Base-by-base conservation (phyloP, 495 filamentous ascomycete genomes). In the Podospora bellae-mahoneyi region DNA sequence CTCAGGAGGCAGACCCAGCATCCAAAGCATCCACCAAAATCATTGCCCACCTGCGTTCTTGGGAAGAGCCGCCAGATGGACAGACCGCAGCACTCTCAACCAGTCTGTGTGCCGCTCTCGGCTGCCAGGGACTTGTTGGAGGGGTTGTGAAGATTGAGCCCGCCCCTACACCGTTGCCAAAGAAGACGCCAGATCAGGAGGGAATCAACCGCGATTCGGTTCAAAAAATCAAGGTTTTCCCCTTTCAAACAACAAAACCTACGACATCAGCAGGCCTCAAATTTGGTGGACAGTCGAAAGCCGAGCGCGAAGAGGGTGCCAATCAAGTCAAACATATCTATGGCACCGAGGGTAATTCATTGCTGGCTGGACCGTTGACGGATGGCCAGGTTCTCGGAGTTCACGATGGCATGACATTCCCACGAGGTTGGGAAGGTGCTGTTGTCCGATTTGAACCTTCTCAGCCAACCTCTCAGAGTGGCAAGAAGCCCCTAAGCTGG, bases 301-400 rank as follows among this genome's bases (percentile, higher is more conserved):
- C 87, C 9, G 90, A 93, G 70, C 81, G 86, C 58, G 89, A 93
- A 76, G 89, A 91, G 69, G 83, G 90, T 55, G 80, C 83, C 2
- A 85, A 83, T 70, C 81, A 81, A 57, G 79, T 91, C 62, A 76
- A 78, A 62, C 79, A 84, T 60, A 81, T 88, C 19, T 90, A 88
- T 70, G 83, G 81, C 20, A 64, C 84, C 76, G 78, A 82, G 73
- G 77, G 83, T 64, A 83, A 84, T 60, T 87, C 88, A 1, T 75
- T 97, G 44, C 80, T 97, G n/a, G 86, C 91, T 19, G 94, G 95
- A 0, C 92, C 95, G 3, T 72, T 99, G 30, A 97, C 94, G 0
- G 91, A 97, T 78, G 93, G 95, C 6, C 90, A 94, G 78, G 71
- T 96, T 32, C 78, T 99, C 5, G 82, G 83, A 16, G 69, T 79